Evolutionary conservation across 208 protist species (phyloP).

Genomic region (Crithidia thermophila): DNA sequence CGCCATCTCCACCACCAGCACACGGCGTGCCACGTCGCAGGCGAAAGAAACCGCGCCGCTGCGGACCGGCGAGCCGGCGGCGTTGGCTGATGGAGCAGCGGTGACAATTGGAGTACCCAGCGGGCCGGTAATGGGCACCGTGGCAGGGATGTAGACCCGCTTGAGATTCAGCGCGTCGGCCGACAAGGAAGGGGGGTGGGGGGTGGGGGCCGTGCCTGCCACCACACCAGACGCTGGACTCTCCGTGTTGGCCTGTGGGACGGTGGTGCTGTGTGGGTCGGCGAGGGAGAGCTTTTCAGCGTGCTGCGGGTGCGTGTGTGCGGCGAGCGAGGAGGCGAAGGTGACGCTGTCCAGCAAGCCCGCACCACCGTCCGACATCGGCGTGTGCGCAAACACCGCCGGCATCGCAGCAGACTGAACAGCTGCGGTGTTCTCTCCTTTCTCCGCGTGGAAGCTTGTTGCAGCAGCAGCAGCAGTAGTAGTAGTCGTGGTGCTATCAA

Average conservation of each 20-base stretch:
- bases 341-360: constrained; percentile 76
- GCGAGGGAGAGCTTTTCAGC: neutral
- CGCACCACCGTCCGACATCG: constrained; percentile 84
- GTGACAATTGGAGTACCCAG: constrained; percentile 40
- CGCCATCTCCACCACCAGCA: constrained; percentile 83
- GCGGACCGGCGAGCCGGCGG: neutral
- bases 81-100: neutral
- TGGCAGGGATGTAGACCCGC: constrained; percentile 25
- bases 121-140: constrained; percentile 49
- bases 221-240: neutral
- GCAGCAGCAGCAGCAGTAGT: neutral
- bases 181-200: neutral
- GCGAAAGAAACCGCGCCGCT: constrained; percentile 48
- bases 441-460: neutral
- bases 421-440: no score
- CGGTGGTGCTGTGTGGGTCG: neutral
- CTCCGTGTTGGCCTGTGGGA: neutral
- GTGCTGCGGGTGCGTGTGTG: neutral
- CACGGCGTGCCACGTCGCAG: constrained; percentile 39
- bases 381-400: constrained; percentile 45
- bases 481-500: no score
- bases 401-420: neutral
- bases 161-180: constrained; percentile 7
- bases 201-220: neutral
- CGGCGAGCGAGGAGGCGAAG: constrained; percentile 17